These are phyloP conservation scores for Penicillium sclerotiorum DNA, from an alignment of 2,329 filamentous ascomycete species.

Conservation along the genomic window DNA sequence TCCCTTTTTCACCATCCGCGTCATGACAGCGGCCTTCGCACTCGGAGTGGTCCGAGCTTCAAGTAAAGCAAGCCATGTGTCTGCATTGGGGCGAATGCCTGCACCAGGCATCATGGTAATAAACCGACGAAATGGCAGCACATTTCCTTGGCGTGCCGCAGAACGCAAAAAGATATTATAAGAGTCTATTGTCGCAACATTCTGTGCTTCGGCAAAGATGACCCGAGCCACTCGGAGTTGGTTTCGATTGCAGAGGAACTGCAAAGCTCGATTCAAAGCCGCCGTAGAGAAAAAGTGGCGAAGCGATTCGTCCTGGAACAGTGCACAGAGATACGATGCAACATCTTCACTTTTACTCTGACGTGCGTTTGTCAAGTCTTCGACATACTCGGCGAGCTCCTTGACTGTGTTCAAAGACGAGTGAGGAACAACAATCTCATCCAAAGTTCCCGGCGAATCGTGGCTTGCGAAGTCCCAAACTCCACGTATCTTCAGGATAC, in stretches of 20 bases:
- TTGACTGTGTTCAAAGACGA: constrained; percentile 33
- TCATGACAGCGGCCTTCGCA: constrained; percentile 33
- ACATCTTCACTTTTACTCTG: constrained; percentile 15
- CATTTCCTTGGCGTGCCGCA: constrained; percentile 41
- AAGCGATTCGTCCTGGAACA: constrained; percentile 35
- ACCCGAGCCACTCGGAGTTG: constrained; percentile 32
- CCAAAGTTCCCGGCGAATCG: constrained; percentile 8
- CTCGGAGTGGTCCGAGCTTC: constrained; percentile 29
- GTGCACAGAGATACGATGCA: constrained; percentile 29
- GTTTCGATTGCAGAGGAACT: constrained; percentile 39
- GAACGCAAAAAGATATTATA: constrained; percentile 49
- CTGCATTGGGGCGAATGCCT: constrained; percentile 42
- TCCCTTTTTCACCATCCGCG: constrained; percentile 35
- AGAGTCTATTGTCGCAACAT: constrained; percentile 42
- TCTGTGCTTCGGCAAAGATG: constrained; percentile 40
- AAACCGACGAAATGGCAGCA: constrained; percentile 42
- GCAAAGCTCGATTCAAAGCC: constrained; percentile 45
- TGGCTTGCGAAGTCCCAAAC: constrained; percentile 28
- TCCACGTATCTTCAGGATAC: constrained; percentile 34
- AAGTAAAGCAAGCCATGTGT: constrained; percentile 48
- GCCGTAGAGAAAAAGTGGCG: constrained; percentile 39
- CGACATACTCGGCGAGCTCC: constrained; percentile 43
- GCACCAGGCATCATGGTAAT: constrained; percentile 42
- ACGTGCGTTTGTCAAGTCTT: constrained; percentile 35
- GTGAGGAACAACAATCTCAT: constrained; percentile 18